A percentile compares a stretch with the other conserved stretches of the same genome.
Evolutionary conservation across 306 rosid species (phyloP).

Genomic region (Prosopis cineraria): DNA sequence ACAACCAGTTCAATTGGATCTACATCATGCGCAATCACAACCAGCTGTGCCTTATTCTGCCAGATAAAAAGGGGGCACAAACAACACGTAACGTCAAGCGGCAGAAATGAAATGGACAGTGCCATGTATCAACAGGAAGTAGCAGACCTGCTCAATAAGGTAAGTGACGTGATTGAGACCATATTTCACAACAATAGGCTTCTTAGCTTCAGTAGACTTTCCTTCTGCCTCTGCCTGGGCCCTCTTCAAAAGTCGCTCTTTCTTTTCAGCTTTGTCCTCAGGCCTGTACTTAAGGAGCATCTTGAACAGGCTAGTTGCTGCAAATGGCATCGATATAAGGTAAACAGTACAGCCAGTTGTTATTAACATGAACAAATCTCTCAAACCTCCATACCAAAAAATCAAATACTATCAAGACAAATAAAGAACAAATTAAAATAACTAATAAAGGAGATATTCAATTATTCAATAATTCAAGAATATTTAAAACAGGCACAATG

Average conservation of each 20-base stretch:
- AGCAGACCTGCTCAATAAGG: constrained; percentile 68
- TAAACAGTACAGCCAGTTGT: not conserved
- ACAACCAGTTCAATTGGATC: constrained; percentile 83
- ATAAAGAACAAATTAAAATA: not conserved
- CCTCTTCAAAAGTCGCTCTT: constrained; percentile 71
- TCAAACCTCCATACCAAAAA: not conserved
- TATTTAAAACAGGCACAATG: not conserved
- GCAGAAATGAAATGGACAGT: not conserved
- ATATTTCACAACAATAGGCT: constrained; percentile 76
- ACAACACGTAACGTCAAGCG: not conserved
- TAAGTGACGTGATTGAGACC: constrained; percentile 83
- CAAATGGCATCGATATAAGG: not conserved
- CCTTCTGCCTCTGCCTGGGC: constrained; percentile 82
- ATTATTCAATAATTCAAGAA: too few relatives aligned
- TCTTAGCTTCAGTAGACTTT: constrained; percentile 60
- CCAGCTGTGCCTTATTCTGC: constrained; percentile 79
- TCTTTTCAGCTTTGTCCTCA: constrained; percentile 79
- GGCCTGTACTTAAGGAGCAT: constrained; percentile 81
- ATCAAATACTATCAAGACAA: not conserved
- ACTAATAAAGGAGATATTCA: not conserved
- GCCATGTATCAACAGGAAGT: not conserved
- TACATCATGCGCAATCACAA: constrained; percentile 84
- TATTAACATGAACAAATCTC: not conserved
- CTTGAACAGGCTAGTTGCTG: constrained; percentile 78
- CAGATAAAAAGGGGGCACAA: not conserved